Percentiles rank a stretch among this genome's conserved stretches.
Evolutionary conservation across 495 filamentous ascomycete genomes (phyloP).

Genomic region (Monascus purpureus): DNA sequence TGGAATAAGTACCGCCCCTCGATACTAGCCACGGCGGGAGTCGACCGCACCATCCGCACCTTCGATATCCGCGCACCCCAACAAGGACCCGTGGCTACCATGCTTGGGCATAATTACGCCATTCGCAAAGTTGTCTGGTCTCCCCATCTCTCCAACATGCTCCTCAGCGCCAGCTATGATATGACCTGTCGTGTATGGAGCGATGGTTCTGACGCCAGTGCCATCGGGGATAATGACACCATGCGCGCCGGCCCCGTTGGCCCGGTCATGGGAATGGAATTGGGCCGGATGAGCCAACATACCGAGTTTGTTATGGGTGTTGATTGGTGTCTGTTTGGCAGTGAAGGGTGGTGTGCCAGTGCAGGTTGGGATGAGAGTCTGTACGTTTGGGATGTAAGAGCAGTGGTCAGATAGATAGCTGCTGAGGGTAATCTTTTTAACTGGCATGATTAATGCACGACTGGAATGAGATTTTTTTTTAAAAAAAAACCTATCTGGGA

Average conservation of each 20-base stretch:
- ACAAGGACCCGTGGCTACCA: slow-evolving; percentile 52
- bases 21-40: slow-evolving; percentile 73
- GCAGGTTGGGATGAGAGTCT: slow-evolving; percentile 87
- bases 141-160: slow-evolving; percentile 72
- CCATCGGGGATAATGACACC: slow-evolving; percentile 28
- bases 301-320: slow-evolving; percentile 96
- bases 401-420: slow-evolving; percentile 36
- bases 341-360: slow-evolving; percentile 89
- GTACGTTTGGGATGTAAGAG: slow-evolving; percentile 80
- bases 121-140: slow-evolving; percentile 77
- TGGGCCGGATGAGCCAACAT: slow-evolving; percentile 81
- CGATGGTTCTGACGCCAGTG: slow-evolving; percentile 46
- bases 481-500: too few relatives aligned
- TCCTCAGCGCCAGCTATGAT: slow-evolving; percentile 86
- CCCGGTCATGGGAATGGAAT: slow-evolving; percentile 44
- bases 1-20: slow-evolving; percentile 95
- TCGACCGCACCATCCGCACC: slow-evolving; percentile 74
- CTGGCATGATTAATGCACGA: not conserved
- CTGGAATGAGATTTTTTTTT: too few relatives aligned
- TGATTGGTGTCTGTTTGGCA: slow-evolving; percentile 94
- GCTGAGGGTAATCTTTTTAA: too few relatives aligned
- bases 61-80: slow-evolving; percentile 72
- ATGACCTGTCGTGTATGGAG: slow-evolving; percentile 94
- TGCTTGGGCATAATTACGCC: slow-evolving; percentile 83
- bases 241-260: slow-evolving; percentile 23